A percentile compares a stretch with the other conserved stretches of the same genome.
These are phyloP conservation scores for Aspergillus texensis DNA, from an alignment of 2,329 filamentous ascomycete species.

Conservation along the genomic window DNA sequence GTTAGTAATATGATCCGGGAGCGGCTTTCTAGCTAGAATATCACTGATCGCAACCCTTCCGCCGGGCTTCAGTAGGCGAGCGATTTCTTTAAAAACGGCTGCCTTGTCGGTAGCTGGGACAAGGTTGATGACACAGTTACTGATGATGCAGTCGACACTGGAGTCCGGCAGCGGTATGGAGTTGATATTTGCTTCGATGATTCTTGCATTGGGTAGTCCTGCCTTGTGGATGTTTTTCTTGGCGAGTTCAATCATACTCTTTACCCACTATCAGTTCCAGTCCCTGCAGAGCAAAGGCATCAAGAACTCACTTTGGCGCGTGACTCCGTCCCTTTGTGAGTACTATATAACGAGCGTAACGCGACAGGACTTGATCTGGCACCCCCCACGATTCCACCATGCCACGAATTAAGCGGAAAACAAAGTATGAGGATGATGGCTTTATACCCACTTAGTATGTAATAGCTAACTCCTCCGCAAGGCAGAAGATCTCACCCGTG, in stretches of 20 bases:
- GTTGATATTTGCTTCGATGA: conserved; percentile 57
- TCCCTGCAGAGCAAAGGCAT: not conserved
- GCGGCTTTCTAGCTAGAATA: conserved; percentile 56
- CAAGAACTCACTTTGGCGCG: conserved; percentile 40
- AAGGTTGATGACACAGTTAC: conserved; percentile 66
- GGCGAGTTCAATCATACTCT: conserved; percentile 61
- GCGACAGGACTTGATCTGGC: not conserved
- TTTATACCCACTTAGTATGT: not conserved
- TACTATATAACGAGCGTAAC: not conserved
- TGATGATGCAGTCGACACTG: conserved; percentile 60
- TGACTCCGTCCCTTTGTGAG: not conserved
- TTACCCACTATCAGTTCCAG: not conserved
- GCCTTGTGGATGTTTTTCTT: conserved; percentile 47
- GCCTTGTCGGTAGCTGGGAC: conserved; percentile 57
- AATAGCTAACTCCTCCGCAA: conserved; percentile 10
- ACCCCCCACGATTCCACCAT: not conserved
- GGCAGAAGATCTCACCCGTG: conserved; percentile 42
- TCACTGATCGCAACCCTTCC: conserved; percentile 64
- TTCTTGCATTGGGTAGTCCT: conserved; percentile 50
- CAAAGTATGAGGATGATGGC: not conserved
- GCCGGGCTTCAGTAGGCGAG: conserved; percentile 58
- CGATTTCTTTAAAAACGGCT: conserved; percentile 60
- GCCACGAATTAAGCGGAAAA: not conserved
- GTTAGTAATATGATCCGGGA: conserved; percentile 53
- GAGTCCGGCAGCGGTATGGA: conserved; percentile 47